Base-by-base conservation (phyloP, 495 filamentous ascomycete genomes). In the Oleoguttula mirabilis region DNA sequence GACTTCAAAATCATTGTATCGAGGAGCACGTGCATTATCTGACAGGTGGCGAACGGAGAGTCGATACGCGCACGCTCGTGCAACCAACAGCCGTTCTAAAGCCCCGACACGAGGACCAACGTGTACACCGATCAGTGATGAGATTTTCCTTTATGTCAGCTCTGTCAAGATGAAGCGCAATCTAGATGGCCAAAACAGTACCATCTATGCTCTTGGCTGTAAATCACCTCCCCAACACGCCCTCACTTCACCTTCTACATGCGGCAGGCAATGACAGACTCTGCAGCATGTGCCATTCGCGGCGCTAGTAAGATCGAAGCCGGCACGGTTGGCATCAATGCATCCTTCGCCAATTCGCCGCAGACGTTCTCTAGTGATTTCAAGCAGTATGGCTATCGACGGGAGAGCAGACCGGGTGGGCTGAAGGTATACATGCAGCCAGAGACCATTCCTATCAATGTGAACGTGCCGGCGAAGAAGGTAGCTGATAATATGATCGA, bases 261-360 rank as follows among this genome's bases (percentile, higher is more conserved):
- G 32, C 32, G n/a, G 7, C n/a, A n/a, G 25, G 21, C 10, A 2
- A 10, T 32, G 22, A 37, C 36, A 40, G 16, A 50, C 34, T n/a
- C 19, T 21, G 1, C 73, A n/a, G 65, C 64, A 8, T 61, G 66
- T 12, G 70, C 70, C 0, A 51, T 72, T 41, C 60, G 72, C 3
- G 49, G 75, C 2, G 65, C 69, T 0, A 55, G 60, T n/a, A 55
- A 60, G 20, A 57, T 77, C 22, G 66, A 72, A 7, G 53, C 59
- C 4, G 74, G 74, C 0, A 69, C 67, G 32, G 71, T 76, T 0
- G 67, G 66, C 36, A 63, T 77, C 19, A 77, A 77, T 43, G 68
- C 66, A 32, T 60, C 61, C 0, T 60, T 60, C 17, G 54, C 53
- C 11, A 61, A 60, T 14, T 61, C 60, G 24, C 39, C 60, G 3